Conservation (phyloP, 2,329 filamentous ascomycete genomes). For the Fusarium sp. region DNA sequence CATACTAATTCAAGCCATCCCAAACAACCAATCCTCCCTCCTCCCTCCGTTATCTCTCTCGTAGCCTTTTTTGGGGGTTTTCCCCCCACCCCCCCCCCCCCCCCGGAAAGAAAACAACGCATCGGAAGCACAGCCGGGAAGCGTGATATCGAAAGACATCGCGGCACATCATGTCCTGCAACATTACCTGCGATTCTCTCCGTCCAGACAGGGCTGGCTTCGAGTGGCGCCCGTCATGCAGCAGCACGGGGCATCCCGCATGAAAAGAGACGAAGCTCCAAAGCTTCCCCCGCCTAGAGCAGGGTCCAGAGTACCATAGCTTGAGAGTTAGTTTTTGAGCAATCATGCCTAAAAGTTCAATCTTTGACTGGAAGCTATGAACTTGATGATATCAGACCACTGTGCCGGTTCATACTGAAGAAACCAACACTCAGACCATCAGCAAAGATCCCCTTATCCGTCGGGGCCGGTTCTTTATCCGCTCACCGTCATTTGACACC, state of each 20-base stretch:
- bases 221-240: conserved; percentile 39
- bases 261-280: conserved; percentile 28
- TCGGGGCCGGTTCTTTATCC: conserved; percentile 17
- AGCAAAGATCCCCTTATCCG: conserved; percentile 14
- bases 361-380: neutral
- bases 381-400: neutral
- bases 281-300: conserved; percentile 29
- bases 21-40: too few relatives aligned
- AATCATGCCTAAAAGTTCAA: neutral
- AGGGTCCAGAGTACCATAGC: conserved; percentile 27
- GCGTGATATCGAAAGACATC: conserved; percentile 22
- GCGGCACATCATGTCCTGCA: conserved; percentile 23
- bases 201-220: conserved; percentile 22
- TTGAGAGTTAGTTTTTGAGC: conserved; percentile 10
- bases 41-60: too few relatives aligned
- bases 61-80: too few relatives aligned
- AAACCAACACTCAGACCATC: conserved; percentile 14
- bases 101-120: conserved; percentile 19
- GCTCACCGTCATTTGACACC: conserved; percentile 47
- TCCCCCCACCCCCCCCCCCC: too few relatives aligned
- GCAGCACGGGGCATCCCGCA: conserved; percentile 45
- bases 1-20: too few relatives aligned
- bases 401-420: neutral
- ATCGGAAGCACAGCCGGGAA: conserved; percentile 22
- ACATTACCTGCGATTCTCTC: conserved; percentile 9